Evolutionary conservation across 805 yeast genomes (phyloP).

Genomic region (Spathaspora girioi): DNA sequence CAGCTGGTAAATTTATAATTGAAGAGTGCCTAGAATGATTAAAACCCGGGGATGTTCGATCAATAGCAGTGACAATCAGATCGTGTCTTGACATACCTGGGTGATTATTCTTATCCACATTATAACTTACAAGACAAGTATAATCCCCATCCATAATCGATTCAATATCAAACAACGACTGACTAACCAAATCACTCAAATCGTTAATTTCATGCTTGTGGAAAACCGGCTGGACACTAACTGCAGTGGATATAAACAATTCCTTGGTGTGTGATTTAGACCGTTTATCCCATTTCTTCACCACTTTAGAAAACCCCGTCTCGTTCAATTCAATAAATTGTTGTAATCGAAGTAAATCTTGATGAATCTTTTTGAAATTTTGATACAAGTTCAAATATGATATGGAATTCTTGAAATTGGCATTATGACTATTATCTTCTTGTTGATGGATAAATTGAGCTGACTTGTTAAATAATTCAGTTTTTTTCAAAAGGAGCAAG

Average conservation of each 20-base stretch:
- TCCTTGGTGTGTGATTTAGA: slow-evolving; percentile 94
- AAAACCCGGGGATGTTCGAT: background rate
- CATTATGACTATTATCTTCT: slow-evolving; percentile 1
- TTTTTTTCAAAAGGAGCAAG: slow-evolving; percentile 68
- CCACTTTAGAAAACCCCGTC: slow-evolving; percentile 91
- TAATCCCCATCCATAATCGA: slow-evolving; percentile 47
- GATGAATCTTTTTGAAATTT: slow-evolving; percentile 83
- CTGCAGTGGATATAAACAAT: slow-evolving; percentile 84
- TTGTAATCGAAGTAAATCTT: slow-evolving; percentile 83
- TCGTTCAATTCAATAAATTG: slow-evolving; percentile 94
- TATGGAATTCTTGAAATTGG: slow-evolving; percentile 61
- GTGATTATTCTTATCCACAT: background rate
- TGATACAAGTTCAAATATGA: slow-evolving; percentile 80
- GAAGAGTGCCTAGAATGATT: background rate
- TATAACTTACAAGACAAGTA: slow-evolving; percentile 22
- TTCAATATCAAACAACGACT: slow-evolving; percentile 69
- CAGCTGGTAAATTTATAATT: background rate
- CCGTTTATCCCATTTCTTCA: slow-evolving; percentile 97
- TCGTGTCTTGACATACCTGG: background rate
- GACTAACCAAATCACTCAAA: slow-evolving; percentile 72
- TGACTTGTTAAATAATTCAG: slow-evolving; percentile 37
- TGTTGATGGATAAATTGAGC: slow-evolving; percentile 6
- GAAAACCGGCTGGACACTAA: slow-evolving; percentile 94
- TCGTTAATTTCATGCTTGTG: slow-evolving; percentile 84
- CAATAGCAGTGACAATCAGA: background rate